Base-by-base conservation (phyloP, 257 asterid genomes). In the Nyctanthes arbortristis region DNA sequence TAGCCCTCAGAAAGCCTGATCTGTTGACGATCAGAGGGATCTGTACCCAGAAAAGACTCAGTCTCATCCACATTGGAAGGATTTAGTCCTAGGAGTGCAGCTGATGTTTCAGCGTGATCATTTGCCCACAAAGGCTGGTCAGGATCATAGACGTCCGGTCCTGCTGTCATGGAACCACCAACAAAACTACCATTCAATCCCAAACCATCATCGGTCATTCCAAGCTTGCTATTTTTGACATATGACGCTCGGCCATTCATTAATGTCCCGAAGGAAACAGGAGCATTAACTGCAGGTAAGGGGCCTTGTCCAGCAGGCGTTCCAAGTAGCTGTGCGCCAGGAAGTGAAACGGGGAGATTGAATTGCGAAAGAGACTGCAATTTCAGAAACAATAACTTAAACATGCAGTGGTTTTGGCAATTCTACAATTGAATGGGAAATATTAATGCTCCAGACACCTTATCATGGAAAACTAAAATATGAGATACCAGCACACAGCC, bases 91-190 rank as follows among this genome's bases (percentile, higher is more conserved):
- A 65, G 74, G 37, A 79, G 81, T 45, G 90, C 85, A 56, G 85
- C 73, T 52, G 97, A 82, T 63, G 89, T 81, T 79, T 85, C 85
- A 18, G 86, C 75, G 73, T 80, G 80, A 77, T 79, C 85, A 81
- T 80, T 84, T 68, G 92, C 66, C 97, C 95, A 91, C 65, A 89
- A 69, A 76, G 99, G 99, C 81, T 94, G 99, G 77, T 94, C 99
- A 63, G 99, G 99, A 78, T 94, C 99, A 70, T 94, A 94, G 35
- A 89, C 75, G 78, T 94, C 99, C 59, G 96, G 77, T 27, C 83
- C 86, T 63, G 78, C 96, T 33, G 78, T 79, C 68, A 71, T 63
- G 77, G 93, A 80, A 74, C 82, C 82, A 66, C 83, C 90, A 32
- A 66, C 30, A 49, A 73, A 78, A 78, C 80, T 80, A 61, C 80